Conservation (phyloP, 306 rosid species). For the Argentina anserina region DNA sequence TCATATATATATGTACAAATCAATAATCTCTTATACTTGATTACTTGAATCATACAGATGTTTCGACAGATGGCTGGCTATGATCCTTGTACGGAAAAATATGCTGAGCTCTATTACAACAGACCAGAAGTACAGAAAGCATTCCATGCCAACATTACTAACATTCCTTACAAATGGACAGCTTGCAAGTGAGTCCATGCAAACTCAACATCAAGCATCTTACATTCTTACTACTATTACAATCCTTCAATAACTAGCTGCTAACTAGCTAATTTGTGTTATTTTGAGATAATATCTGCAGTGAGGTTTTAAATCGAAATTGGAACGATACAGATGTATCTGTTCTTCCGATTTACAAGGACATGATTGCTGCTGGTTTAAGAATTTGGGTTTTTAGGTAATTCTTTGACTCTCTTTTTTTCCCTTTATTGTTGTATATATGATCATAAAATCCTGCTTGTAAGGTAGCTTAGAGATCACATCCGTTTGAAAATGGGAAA, state of each 20-base stretch:
- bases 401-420: not conserved
- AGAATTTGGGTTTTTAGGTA: conserved; percentile 98
- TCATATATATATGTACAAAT: not conserved
- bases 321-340: conserved; percentile 94
- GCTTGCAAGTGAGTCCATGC: conserved; percentile 69
- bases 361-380: conserved; percentile 71
- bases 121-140: conserved; percentile 91
- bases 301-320: conserved; percentile 82
- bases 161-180: conserved; percentile 87
- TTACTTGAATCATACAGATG: conserved; percentile 28
- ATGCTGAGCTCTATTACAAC: conserved; percentile 88
- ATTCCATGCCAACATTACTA: conserved; percentile 78
- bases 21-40: not conserved
- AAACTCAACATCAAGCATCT: not conserved
- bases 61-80: conserved; percentile 63
- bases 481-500: not conserved
- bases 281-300: conserved; percentile 26
- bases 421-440: not conserved
- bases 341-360: conserved; percentile 82
- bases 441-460: not conserved
- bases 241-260: not conserved
- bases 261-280: not conserved
- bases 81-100: conserved; percentile 92
- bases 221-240: not conserved
- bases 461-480: not conserved